These are phyloP conservation scores for Candida smagusa DNA, from an alignment of 1,139 yeast genomes.

Conservation along the genomic window DNA sequence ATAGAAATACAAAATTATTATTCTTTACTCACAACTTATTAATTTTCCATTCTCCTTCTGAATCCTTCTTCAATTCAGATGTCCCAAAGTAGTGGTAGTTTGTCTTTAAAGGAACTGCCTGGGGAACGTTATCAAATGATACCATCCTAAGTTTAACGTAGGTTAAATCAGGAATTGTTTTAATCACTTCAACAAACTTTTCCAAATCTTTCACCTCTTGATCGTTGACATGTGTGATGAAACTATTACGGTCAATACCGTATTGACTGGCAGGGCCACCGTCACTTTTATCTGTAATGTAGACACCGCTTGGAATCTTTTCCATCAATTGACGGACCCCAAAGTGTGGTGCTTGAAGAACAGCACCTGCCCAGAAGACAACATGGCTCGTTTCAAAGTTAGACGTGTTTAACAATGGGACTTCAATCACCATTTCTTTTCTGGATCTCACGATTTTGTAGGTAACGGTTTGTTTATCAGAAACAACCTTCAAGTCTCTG, in stretches of 20 bases:
- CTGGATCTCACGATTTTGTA: slow-evolving; percentile 64
- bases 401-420: slow-evolving; percentile 60
- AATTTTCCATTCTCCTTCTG: slow-evolving; percentile 51
- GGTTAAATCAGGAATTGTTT: slow-evolving; percentile 69
- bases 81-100: slow-evolving; percentile 92
- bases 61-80: slow-evolving; percentile 51
- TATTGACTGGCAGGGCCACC: slow-evolving; percentile 89
- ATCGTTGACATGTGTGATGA: slow-evolving; percentile 87
- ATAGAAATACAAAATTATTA: not conserved
- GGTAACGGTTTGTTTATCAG: slow-evolving; percentile 40
- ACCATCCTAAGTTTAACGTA: slow-evolving; percentile 80
- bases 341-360: slow-evolving; percentile 53
- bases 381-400: slow-evolving; percentile 63
- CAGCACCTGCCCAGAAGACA: slow-evolving; percentile 79
- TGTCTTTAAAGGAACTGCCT: slow-evolving; percentile 81
- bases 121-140: slow-evolving; percentile 81
- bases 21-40: slow-evolving; percentile 20
- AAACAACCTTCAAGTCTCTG: slow-evolving; percentile 62
- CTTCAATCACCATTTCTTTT: slow-evolving; percentile 49
- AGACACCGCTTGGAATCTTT: slow-evolving; percentile 76
- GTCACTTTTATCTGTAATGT: slow-evolving; percentile 64
- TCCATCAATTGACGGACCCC: slow-evolving; percentile 65
- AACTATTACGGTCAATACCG: slow-evolving; percentile 75
- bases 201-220: slow-evolving; percentile 66
- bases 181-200: slow-evolving; percentile 60